These are phyloP conservation scores for Ocimum tenuiflorum DNA, from an alignment of 257 asterid genomes.

Conservation along the genomic window DNA sequence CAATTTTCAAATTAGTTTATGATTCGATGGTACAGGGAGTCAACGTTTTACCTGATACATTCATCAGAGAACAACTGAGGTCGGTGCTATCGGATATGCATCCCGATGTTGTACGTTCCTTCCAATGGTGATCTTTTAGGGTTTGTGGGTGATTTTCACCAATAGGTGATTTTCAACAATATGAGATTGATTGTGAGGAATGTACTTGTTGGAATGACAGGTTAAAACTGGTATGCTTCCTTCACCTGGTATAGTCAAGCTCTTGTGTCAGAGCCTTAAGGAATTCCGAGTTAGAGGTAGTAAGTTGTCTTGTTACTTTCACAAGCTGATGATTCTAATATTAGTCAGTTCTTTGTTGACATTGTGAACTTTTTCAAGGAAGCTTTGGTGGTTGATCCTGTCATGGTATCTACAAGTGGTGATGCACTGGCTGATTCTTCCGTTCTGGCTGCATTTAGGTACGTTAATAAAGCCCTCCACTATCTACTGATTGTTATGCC, in stretches of 20 bases:
- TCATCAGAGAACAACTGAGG: constrained; percentile 66
- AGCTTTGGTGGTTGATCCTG: constrained; percentile 99
- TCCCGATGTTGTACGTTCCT: constrained; percentile 81
- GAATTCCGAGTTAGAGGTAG: constrained; percentile 69
- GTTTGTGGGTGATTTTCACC: too few species aligned
- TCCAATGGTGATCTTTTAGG: constrained; percentile 26
- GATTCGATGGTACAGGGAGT: constrained; percentile 67
- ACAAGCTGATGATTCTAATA: background rate
- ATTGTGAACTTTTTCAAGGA: constrained; percentile 35
- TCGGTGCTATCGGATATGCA: constrained; percentile 82
- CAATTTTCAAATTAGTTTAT: too few species aligned
- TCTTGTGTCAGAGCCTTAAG: constrained; percentile 59
- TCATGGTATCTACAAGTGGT: constrained; percentile 95
- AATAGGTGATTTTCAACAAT: too few species aligned
- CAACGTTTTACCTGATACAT: constrained; percentile 45
- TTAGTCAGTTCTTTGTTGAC: background rate
- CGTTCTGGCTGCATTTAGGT: constrained; percentile 60
- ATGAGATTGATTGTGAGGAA: too few species aligned
- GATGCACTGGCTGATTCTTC: constrained; percentile 68
- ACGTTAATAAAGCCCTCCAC: constrained; percentile 9
- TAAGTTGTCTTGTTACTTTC: background rate
- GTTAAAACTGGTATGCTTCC: constrained; percentile 99
- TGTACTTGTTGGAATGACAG: constrained; percentile 54
- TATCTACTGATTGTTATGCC: background rate
- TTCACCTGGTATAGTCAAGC: constrained; percentile 62